These are phyloP conservation scores for Cynara cardunculus DNA, from an alignment of 129 eudicot genomes.

Conservation along the genomic window DNA sequence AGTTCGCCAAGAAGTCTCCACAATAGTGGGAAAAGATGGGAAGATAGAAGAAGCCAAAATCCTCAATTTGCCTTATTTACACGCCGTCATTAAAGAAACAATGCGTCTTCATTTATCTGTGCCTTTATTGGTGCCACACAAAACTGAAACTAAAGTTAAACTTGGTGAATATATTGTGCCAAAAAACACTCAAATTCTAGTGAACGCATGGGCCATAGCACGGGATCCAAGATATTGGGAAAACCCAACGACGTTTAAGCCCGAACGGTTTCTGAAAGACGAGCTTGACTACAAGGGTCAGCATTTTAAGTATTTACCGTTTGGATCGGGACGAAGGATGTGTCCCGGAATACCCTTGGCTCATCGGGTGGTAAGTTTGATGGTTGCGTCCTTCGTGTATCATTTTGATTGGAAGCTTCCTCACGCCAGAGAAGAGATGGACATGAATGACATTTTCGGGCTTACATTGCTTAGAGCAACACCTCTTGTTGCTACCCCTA, in stretches of 20 bases:
- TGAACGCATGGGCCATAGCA: slow-evolving; percentile 27
- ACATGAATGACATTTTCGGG: slow-evolving; percentile 31
- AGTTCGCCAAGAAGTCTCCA: slow-evolving; percentile 31
- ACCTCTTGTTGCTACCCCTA: slow-evolving; percentile 27
- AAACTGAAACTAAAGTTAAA: slow-evolving; percentile 4
- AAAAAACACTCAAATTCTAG: slow-evolving; percentile 17
- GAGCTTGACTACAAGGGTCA: slow-evolving; percentile 24
- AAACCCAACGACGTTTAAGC: slow-evolving; percentile 3
- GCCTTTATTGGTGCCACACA: slow-evolving; percentile 24
- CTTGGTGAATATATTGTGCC: slow-evolving; percentile 17
- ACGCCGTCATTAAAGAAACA: slow-evolving; percentile 27
- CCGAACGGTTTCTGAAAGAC: slow-evolving; percentile 6
- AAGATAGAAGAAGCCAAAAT: slow-evolving; percentile 29
- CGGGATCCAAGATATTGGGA: slow-evolving; percentile 31
- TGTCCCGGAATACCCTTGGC: slow-evolving; percentile 29
- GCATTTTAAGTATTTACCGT: slow-evolving; percentile 7
- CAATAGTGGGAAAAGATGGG: slow-evolving; percentile 13
- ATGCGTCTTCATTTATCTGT: slow-evolving; percentile 33
- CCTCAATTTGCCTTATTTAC: slow-evolving; percentile 27
- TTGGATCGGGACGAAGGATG: slow-evolving; percentile 20
- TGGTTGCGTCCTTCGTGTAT: slow-evolving; percentile 19
- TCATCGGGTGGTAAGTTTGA: slow-evolving; percentile 19
- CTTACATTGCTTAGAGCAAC: slow-evolving; percentile 19
- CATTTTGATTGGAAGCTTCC: slow-evolving; percentile 32
- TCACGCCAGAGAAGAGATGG: slow-evolving; percentile 15